Percentiles rank a stretch among this genome's conserved stretches.
These are phyloP conservation scores for Cucurbitaria berberidis DNA, from an alignment of 2,329 filamentous ascomycete species.

Conservation along the genomic window DNA sequence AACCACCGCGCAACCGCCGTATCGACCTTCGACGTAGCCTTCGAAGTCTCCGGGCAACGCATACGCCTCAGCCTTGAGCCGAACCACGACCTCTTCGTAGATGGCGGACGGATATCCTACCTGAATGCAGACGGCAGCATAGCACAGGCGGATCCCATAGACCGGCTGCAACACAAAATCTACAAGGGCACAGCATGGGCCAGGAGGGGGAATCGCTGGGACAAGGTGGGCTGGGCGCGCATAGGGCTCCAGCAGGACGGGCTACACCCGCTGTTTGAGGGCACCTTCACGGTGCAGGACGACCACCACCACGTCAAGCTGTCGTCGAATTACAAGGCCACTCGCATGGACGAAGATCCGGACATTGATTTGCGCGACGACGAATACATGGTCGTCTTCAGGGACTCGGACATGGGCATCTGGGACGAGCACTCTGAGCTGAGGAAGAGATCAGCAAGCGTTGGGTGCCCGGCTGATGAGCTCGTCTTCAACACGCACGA, in stretches of 20 bases:
- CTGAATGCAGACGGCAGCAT: conserved; percentile 75
- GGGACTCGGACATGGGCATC: conserved; percentile 79
- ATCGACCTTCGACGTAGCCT: conserved; percentile 84
- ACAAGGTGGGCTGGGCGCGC: conserved; percentile 83
- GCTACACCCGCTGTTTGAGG: conserved; percentile 80
- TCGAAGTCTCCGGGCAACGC: conserved; percentile 69
- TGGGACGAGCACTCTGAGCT: conserved; percentile 64
- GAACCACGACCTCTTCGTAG: conserved; percentile 85
- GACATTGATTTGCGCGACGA: conserved; percentile 62
- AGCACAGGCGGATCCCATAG: conserved; percentile 68
- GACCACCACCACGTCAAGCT: conserved; percentile 89
- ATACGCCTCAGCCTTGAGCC: conserved; percentile 84
- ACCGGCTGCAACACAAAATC: conserved; percentile 77
- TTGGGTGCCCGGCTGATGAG: conserved; percentile 73
- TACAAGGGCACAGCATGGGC: conserved; percentile 82
- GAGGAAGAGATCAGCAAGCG: conserved; percentile 59
- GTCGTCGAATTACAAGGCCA: conserved; percentile 73
- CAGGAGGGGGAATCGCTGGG: conserved; percentile 79
- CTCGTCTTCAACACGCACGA: conserved; percentile 79
- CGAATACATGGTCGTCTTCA: conserved; percentile 88
- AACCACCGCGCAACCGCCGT: conserved; percentile 79
- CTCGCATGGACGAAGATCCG: conserved; percentile 73
- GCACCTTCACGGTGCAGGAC: conserved; percentile 79
- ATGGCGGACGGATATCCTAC: conserved; percentile 76
- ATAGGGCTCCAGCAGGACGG: conserved; percentile 82